phyloP scores from a whole-genome alignment of 768 basidiomycete species.

The Suillus brevipes region DNA sequence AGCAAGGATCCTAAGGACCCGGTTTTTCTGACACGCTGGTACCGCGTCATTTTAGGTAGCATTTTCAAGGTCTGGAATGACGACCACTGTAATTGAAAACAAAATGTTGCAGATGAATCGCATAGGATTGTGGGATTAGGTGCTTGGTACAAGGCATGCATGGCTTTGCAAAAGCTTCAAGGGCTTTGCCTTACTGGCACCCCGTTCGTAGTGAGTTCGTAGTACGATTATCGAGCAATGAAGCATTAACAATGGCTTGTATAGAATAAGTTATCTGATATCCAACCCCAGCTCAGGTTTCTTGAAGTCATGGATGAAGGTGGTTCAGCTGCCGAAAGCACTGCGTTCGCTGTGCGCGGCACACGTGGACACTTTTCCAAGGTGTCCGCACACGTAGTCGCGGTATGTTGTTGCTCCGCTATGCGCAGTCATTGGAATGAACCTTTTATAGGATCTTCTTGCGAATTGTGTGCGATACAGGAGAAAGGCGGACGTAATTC shows the following conservation, averaged over 20 bases:
- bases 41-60: background rate
- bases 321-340: background rate
- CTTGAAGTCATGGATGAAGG: background rate
- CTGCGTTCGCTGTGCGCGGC: background rate
- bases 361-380: background rate
- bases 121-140: background rate
- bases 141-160: background rate
- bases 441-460: background rate
- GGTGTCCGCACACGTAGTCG: background rate
- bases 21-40: background rate
- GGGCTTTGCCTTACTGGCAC: conserved; percentile 1
- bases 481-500: background rate
- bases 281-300: background rate
- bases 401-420: background rate
- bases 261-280: background rate
- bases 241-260: background rate
- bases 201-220: background rate
- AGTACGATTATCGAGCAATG: background rate
- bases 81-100: background rate
- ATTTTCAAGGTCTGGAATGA: background rate
- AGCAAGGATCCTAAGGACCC: background rate
- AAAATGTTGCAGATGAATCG: background rate
- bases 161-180: background rate
- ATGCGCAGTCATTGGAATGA: background rate
- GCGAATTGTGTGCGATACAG: background rate